Base-by-base conservation (phyloP, 2,329 filamentous ascomycete species). In the Leptographium wingfieldii region DNA sequence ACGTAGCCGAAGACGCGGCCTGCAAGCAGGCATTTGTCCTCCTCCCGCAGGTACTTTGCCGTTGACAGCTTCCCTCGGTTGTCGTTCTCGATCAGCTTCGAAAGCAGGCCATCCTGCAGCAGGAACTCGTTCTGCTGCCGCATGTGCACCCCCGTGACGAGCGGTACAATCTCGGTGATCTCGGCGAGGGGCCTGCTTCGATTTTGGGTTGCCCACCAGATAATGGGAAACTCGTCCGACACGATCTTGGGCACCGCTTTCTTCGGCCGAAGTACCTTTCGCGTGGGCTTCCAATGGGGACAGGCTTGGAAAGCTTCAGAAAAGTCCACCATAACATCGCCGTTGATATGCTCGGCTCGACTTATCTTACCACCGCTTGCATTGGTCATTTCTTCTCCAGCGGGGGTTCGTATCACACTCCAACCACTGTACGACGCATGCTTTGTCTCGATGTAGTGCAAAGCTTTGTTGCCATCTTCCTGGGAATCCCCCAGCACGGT, bases 341-440 rank as follows among this genome's bases (percentile, higher is more conserved):
- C 65, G 27, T 66, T 61, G 55, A 69, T 63, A 49, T 66, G 60
- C 46, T 66, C 64, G 2, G 64, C 49, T 29, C 59, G 59, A 22
- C 38, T 48, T 27, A 62, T 1, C 6, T 12, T 9, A 0, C 4
- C 19, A 2, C 57, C 56, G 16, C 27, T 43, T 7, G 25, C 59
- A 14, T 58, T 53, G 19, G 55, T 58, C 29, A 56, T 49, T 6
- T 29, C 43, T 2, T 63, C 59, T 9, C 61, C 61, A 19, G 58
- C 51, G 12, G 74, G 74, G 61, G 73, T 73, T 5, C 71, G 66
- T 0, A 72, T 73, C 57, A 75, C 57, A 0, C 73, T 75, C 74
- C 74, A 76, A 0, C 71, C 73, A 25, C 71, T 73, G 65, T 76
- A 74, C 16, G 71, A 68, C 59, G 72, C 70, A 54, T 76, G 74